Evolutionary conservation across 352 stramenopile species (phyloP), one percentile per base, ranked within the genome.

Genomic region (Globisporangium echinulatum): DNA sequence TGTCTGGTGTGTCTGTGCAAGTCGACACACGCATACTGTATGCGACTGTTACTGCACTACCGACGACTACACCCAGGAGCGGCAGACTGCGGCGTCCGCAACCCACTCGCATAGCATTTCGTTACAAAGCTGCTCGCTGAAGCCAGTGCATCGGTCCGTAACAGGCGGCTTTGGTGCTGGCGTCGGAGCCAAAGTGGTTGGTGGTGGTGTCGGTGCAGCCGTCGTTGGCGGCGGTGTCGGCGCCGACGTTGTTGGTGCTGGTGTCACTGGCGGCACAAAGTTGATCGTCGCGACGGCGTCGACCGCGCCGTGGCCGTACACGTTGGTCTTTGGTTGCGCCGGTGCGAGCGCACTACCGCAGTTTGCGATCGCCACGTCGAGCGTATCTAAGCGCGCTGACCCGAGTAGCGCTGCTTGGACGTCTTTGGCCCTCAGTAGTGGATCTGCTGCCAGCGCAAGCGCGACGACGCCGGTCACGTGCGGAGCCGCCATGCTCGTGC

Each of bases 401-500:
- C 42, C 42, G 11, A 47, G 42, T 14, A 47, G 42, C 42, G 42
- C 42, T 0, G 42, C 6, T 7, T 2, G 7, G 39, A 43, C 39
- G 39, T 43, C 39, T 10, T 7, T 10, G 10, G 10, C 7, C 39
- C 10, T 43, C 39, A 7, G 10, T 10, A 10, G 7, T 10, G 39
- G 39, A 10, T 5, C 7, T 10, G 39, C 39, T 43, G 39, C 39
- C 7, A 43, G 39, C 39, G 39, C 39, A 10, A 69, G 49, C 38
- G 58, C 58, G 46, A 66, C 54, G 14, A 47, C 49, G 37, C 63
- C 63, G 10, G 63, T 46, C 15, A 69, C 57, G 46, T 69, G 59
- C 5, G 63, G 63, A 39, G 63, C 43, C 7, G 63, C 63, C 63
- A 69, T 69, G 7, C 49, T 61, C 7, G 63, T 66, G 25, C 63